phyloP scores from a whole-genome alignment of 441 rosid species.

The Gossypium gossypioides region DNA sequence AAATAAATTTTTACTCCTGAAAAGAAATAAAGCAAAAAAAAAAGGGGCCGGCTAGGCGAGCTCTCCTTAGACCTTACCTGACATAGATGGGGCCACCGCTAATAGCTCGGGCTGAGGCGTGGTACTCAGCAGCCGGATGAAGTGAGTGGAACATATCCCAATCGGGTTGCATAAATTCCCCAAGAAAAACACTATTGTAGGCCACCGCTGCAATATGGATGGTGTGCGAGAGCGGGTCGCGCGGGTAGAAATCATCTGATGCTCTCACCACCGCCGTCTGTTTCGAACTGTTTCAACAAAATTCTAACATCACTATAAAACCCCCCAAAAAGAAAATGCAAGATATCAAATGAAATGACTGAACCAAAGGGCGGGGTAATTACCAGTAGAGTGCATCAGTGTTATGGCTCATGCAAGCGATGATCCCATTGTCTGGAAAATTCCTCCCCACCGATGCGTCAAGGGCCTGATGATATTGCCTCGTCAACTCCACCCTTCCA shows the following conservation, averaged over 20 bases:
- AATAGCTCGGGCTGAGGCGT: conserved; percentile 83
- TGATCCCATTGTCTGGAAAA: conserved; percentile 78
- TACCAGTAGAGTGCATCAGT: conserved; percentile 90
- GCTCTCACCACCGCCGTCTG: conserved; percentile 76
- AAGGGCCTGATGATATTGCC: conserved; percentile 81
- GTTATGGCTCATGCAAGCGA: conserved; percentile 91
- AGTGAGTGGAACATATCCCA: conserved; percentile 95
- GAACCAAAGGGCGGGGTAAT: not conserved
- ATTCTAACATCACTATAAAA: not conserved
- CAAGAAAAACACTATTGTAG: conserved; percentile 73
- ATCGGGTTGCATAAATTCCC: conserved; percentile 82
- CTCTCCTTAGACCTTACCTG: conserved; percentile 31
- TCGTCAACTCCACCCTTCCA: conserved; percentile 68
- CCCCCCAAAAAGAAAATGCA: not conserved
- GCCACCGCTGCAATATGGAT: conserved; percentile 87
- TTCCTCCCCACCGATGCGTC: conserved; percentile 68
- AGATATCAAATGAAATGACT: not conserved
- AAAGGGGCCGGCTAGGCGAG: too few species aligned
- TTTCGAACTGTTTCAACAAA: conserved; percentile 47
- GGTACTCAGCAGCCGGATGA: conserved; percentile 86
- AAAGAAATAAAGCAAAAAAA: not conserved
- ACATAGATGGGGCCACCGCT: conserved; percentile 88
- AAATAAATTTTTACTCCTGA: not conserved
- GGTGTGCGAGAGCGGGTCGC: conserved; percentile 82
- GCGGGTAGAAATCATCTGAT: conserved; percentile 80